Evolutionary conservation across 1,139 yeast genomes (phyloP), one percentile per base, ranked within the genome.

Genomic region (Taiozyma onychis): DNA sequence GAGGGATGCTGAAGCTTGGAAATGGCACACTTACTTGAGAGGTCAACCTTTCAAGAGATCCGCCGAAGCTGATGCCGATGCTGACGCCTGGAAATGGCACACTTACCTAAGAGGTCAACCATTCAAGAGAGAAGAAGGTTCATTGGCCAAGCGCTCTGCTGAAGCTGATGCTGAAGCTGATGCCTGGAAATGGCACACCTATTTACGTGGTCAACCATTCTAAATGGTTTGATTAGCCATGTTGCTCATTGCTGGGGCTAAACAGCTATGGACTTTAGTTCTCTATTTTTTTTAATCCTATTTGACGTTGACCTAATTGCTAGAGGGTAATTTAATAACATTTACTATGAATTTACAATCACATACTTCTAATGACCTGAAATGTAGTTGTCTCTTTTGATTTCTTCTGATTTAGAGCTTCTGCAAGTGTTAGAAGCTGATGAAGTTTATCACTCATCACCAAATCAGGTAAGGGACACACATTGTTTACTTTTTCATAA

Each of bases 11-110:
- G 56, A 55, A 11, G 50, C 55, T 10, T 54, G 58, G 57, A 44
- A 44, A 18, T 54, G 54, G 57, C 51, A 52, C 48, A 34, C 28
- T 6, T 54, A 51, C 51, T 27, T 34, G 27, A 47, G 46, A 14
- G 60, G 59, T 47, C 55, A 53, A 45, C 60, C 60, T 45, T 43
- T 50, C 44, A 51, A 55, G 52, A 48, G 54, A 47, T 30, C 28
- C 4, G 48, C 51, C 14, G 53, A 52, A 22, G 56, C 58, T 10
- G 50, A 48, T 9, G 53, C 54, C 22, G 55, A 51, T 26, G 59
- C 60, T 35, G 56, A 55, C 5, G 50, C 55, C 10, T 54, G 58
- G 57, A 43, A 44, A 18, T 54, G 54, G 57, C 51, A 52, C 47
- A 34, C 28, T 6, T 54, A 51, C 51, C 24, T 34, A 34, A 48